A percentile compares a stretch with the other conserved stretches of the same genome.
Conservation (phyloP, 176 grass and related monocot species). For the Puya raimondii region DNA sequence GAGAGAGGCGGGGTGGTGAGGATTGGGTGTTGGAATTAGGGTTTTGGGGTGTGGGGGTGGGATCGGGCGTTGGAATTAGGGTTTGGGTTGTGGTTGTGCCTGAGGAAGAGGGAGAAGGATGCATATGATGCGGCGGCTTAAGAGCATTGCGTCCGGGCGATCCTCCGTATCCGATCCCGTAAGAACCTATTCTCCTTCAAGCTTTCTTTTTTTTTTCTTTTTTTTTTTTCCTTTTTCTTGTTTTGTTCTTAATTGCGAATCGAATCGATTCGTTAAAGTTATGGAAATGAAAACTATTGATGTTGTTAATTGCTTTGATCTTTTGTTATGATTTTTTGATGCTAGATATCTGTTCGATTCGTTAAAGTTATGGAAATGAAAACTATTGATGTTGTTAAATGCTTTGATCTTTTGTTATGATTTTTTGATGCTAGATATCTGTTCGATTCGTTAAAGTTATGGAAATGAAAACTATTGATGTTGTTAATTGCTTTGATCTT, state of each 20-base stretch:
- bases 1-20: too few relatives aligned
- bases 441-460: neutral
- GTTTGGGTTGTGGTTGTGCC: constrained; percentile 43
- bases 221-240: neutral
- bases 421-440: too few relatives aligned
- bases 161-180: constrained; percentile 86
- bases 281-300: too few relatives aligned
- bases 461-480: too few relatives aligned
- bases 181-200: constrained; percentile 12
- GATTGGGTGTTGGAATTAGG: too few relatives aligned
- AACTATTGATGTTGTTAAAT: neutral
- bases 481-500: neutral
- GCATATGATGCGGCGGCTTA: constrained; percentile 96
- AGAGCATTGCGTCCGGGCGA: constrained; percentile 91
- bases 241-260: neutral
- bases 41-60: neutral
- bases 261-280: neutral
- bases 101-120: constrained; percentile 35
- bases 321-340: too few relatives aligned
- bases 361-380: neutral
- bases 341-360: too few relatives aligned
- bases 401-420: neutral
- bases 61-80: constrained; percentile 1
- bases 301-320: neutral
- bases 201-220: neutral